Conservation (phyloP, 768 basidiomycete species). For the Kwoniella bestiolae region DNA sequence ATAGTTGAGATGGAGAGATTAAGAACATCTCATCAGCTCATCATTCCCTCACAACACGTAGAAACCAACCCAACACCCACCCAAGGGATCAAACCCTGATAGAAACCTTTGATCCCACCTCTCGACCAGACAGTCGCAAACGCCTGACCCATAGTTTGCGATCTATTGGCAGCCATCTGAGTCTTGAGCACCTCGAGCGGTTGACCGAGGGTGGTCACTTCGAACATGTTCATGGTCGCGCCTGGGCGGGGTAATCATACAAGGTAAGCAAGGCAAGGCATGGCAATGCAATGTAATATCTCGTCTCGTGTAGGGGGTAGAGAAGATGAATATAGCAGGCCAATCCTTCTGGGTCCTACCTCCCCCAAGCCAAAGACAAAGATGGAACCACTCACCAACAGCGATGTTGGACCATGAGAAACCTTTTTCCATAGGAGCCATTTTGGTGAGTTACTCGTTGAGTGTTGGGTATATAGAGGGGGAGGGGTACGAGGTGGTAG, state of each 20-base stretch:
- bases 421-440: conserved; percentile 62
- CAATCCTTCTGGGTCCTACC: too few species aligned
- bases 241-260: conserved; percentile 62
- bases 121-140: conserved; percentile 84
- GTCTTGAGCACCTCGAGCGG: conserved; percentile 98
- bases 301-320: too few species aligned
- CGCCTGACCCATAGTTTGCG: conserved; percentile 86
- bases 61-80: conserved; percentile 60
- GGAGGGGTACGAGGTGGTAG: conserved; percentile 10
- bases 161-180: conserved; percentile 97
- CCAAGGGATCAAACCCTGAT: conserved; percentile 99
- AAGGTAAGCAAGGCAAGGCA: conserved; percentile 5
- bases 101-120: conserved; percentile 87
- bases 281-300: background rate
- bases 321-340: too few species aligned
- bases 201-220: conserved; percentile 98
- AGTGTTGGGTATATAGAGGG: background rate
- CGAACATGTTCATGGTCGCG: conserved; percentile 90
- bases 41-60: background rate
- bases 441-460: conserved; percentile 54
- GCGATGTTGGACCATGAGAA: conserved; percentile 59
- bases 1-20: too few species aligned
- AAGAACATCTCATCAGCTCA: background rate
- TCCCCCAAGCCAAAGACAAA: background rate
- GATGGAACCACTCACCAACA: conserved; percentile 52